Evolutionary conservation across 1,284 basidiomycete species (phyloP).

Genomic region (Albatrellus sp.): DNA sequence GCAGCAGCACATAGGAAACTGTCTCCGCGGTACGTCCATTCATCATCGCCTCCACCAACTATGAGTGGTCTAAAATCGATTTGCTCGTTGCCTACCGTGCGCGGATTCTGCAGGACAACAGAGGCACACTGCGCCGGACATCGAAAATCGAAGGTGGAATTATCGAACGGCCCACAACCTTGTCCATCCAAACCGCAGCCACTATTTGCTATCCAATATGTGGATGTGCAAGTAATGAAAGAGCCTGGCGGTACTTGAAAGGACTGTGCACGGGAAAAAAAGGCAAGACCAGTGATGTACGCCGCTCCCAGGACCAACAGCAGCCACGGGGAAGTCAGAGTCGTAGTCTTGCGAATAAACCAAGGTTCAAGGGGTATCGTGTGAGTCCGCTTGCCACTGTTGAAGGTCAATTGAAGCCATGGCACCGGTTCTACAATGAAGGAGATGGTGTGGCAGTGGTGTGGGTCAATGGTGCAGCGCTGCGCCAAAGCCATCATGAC

Average conservation of each 20-base stretch:
- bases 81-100: constrained; percentile 61
- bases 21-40: constrained; percentile 70
- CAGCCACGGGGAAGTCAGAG: constrained; percentile 38
- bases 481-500: constrained; percentile 13
- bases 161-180: constrained; percentile 55
- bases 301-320: constrained; percentile 41
- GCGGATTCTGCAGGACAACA: constrained; percentile 63
- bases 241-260: constrained; percentile 53
- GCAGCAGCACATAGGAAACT: constrained; percentile 80
- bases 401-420: constrained; percentile 31
- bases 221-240: constrained; percentile 56
- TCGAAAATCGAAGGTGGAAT: constrained; percentile 57
- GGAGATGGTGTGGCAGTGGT: background rate
- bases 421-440: constrained; percentile 36
- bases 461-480: constrained; percentile 3
- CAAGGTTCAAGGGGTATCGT: constrained; percentile 40
- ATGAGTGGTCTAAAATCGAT: constrained; percentile 64
- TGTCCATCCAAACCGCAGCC: constrained; percentile 71
- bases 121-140: constrained; percentile 68
- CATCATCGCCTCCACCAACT: constrained; percentile 68
- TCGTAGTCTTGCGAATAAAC: constrained; percentile 35
- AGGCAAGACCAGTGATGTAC: constrained; percentile 64
- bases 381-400: constrained; percentile 25
- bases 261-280: constrained; percentile 61
- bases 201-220: constrained; percentile 58